Base-by-base conservation (phyloP, 331 rosid genomes). In the Erythrophleum ivorense region DNA sequence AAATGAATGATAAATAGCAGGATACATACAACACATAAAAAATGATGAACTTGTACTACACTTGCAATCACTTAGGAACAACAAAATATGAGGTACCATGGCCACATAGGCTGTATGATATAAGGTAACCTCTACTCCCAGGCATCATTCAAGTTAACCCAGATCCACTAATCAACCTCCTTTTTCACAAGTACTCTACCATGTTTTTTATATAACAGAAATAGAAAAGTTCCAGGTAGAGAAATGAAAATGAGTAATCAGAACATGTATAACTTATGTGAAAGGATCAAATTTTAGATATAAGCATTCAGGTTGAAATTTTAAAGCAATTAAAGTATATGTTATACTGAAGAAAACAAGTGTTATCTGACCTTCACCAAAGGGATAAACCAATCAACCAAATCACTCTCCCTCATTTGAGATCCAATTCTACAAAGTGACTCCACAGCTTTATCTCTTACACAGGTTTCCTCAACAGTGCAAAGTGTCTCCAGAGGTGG, bases 401-500 rank as follows among this genome's bases (percentile, higher is more conserved):
- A 83, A 84, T 92, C 97, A 78, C 78, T 82, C 83, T 91, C 94
- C 84, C 92, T 88, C 95, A 92, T 91, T 78, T 91, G 97, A 19
- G 95, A 87, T 55, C 97, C 97, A 86, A 92, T 89, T 77, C 90
- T 84, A 80, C 97, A 88, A 64, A 92, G 84, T 11, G 95, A 90
- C 73, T 92, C 97, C 62, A 88, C 92, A 21, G 92, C 95, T 80
- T 89, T 92, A 75, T 91, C 97, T 80, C 97, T 89, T 81, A 92
- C 97, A 16, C 93, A 89, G 33, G 97, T 92, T 76, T 92, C 97
- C 90, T 92, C 97, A 69, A 92, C 97, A 18, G 91, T 89, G 87
- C 94, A 91, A 78, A 92, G 94, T 2, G 89, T 92, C 79, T 92
- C 97, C 82, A 92, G 49, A 7, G 97, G 95, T 6, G 93, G 94